Evolutionary conservation across 352 stramenopile species (phyloP), one percentile per base, ranked within the genome.

Genomic region (Globisporangium nodosum): DNA sequence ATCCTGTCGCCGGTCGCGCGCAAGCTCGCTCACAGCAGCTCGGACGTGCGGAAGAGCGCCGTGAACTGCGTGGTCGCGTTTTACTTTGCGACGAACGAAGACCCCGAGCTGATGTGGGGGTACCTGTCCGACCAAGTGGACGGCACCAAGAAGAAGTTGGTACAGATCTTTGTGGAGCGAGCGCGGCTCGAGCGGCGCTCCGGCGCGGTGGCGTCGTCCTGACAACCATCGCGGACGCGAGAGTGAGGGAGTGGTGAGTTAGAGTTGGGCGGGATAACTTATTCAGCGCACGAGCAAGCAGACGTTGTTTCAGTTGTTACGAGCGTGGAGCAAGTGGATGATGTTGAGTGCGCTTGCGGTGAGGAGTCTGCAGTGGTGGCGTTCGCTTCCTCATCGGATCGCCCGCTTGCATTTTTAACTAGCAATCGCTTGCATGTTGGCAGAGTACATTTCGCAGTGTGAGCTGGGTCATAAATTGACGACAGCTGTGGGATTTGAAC

Each of bases 81-180:
- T 37, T 63, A 89, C 54, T 87, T 89, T 43, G 78, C 81, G 16
- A 73, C 64, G 11, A 63, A 81, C 50, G 76, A 92, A 56, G 65
- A 73, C 40, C 40, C 42, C 0, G 57, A 66, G 15, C 56, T 87
- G 11, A 54, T 82, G 24, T 56, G 63, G 42, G 71, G 74, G 52
- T 89, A 75, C 51, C 63, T 92, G 21, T 47, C 65, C 9, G 47
- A 69, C 8, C 67, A 81, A n/a, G 56, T 87, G 18, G 75, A 87
- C 55, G 64, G 67, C 33, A 86, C 70, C 8, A 81, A 76, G 43
- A 65, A 67, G 51, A 78, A 74, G 52, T 56, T 92, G 13, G 69
- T 92, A 11, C 69, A 88, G 33, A 90, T 92, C 63, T 92, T 86
- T 68, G 85, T 92, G 33, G 69, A 88, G 51, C 82, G 80, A 42